Base-by-base conservation (phyloP, 1,284 basidiomycete genomes). In the Vanrija pseudolonga region DNA sequence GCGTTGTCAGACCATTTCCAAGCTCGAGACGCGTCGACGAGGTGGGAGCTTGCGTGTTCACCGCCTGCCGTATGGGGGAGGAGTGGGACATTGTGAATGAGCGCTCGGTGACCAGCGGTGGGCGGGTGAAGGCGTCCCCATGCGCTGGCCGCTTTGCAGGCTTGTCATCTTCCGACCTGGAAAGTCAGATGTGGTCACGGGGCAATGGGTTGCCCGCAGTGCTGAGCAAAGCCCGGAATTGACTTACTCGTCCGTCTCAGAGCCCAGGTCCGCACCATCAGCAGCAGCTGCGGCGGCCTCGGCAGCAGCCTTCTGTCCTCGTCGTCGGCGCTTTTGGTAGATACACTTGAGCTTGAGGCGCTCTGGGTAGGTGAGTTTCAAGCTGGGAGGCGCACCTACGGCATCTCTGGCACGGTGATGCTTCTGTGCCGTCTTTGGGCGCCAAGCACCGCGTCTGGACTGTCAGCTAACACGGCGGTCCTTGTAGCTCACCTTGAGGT, bases 321-420 rank as follows among this genome's bases (percentile, higher is more conserved):
- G 41, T 15, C 49, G 49, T 15, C 49, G 49, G 20, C 44, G 44
- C 15, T 42, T 42, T 22, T 28, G 41, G 22, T 50, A 50, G 4
- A 50, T 28, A 15, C 49, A 50, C 23, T 38, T 22, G n/a, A 50
- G 49, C 19, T 45, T 45, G 20, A 50, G 36, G 19, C 49, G 49
- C 19, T 26, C 49, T 50, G 49, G 26, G 15, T 14, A 40, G 7
- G 41, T 50, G 18, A 50, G 48, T 3, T 2, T 3, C 4, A 22
- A 6, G 23, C 12, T 5, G 11, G 23, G 6, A 2, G 11, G 14
- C 26, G 14, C n/a, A 50, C 49, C 6, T 17, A 50, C 49, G 42
- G 24, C 49, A 50, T 6, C 49, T 32, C 20, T 44, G 49, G 42
- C 49, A 50, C 23, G 49, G 17, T 7, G 49, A 50, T 2, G 37